Evolutionary conservation across 305 asterid genomes (phyloP), one percentile per base, ranked within the genome.

Genomic region (Fraxinus dipetala): DNA sequence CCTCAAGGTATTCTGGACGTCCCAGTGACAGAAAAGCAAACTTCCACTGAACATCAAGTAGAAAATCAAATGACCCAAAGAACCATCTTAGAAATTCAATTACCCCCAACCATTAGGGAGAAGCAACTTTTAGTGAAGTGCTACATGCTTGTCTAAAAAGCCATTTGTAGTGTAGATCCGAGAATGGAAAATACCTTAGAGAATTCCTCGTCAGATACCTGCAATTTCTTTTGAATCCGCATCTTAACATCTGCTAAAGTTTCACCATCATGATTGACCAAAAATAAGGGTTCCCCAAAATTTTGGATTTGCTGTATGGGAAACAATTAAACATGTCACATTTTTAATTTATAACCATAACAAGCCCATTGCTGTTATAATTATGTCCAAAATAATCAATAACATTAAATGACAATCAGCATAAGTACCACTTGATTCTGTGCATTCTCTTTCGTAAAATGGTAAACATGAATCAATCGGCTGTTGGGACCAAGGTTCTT

Each of bases 1-100:
- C 98, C 85, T 90, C 91, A 65, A 93, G 95, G 84, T 95, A 93
- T 86, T 95, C 97, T 2, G 98, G 98, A 77, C 98, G 96, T 75
- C 98, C 98, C 89, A 92, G 80, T 65, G 98, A 90, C 76, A 92
- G 73, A 83, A 92, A 93, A 80, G 98, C 98, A 86, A 93, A 88
- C 87, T 93, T 95, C 98, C 98, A 93, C 97, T 92, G 87, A 16
- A 74, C 31, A 80, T 75, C 26, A 18, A 56, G 65, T 56, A 56
- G 8, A 73, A 51, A 77, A 26, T 20, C 22, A 81, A 72, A 78
- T 67, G 34, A 35, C 82, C 30, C 28, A 83, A 77, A 51, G 76
- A 40, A 28, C 28, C 28, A 18, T 8, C 67, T 6, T 6, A 56
- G 28, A 9, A 18, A 56, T 56, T 56, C 9, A 56, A 56, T 56